Percentiles rank a stretch among this genome's conserved stretches.
These are phyloP conservation scores for Claviceps capensis DNA, from an alignment of 2,329 filamentous ascomycete species.

Conservation along the genomic window DNA sequence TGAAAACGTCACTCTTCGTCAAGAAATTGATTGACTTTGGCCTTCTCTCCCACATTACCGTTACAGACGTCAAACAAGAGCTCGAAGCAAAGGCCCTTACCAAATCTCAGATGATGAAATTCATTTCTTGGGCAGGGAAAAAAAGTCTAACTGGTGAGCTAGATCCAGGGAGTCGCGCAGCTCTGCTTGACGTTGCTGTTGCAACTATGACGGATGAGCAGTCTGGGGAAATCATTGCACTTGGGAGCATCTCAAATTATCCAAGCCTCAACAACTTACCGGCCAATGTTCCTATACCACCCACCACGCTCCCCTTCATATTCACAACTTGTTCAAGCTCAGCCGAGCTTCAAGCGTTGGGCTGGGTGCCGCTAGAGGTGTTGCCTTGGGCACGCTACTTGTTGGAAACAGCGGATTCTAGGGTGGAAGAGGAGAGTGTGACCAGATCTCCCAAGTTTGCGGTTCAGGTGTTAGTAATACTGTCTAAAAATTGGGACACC, in stretches of 20 bases:
- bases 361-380: conserved; percentile 76
- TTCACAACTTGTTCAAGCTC: conserved; percentile 59
- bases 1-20: conserved; percentile 64
- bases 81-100: conserved; percentile 70
- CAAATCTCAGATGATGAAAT: conserved; percentile 64
- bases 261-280: conserved; percentile 68
- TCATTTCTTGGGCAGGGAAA: conserved; percentile 70
- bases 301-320: conserved; percentile 70
- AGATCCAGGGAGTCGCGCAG: conserved; percentile 50
- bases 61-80: conserved; percentile 72
- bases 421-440: conserved; percentile 51
- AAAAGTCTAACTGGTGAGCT: conserved; percentile 62
- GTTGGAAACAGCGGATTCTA: conserved; percentile 49
- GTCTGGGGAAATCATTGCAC: conserved; percentile 58
- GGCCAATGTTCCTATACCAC: conserved; percentile 65
- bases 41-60: conserved; percentile 74
- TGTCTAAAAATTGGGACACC: conserved; percentile 88
- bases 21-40: conserved; percentile 71
- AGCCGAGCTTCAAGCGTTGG: conserved; percentile 61
- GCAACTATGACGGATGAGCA: conserved; percentile 50
- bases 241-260: conserved; percentile 63
- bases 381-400: conserved; percentile 77
- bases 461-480: conserved; percentile 57
- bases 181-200: conserved; percentile 68
- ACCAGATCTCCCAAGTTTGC: conserved; percentile 62